Base-by-base conservation (phyloP, 805 yeast genomes). In the Metschnikowia kofuensis region DNA sequence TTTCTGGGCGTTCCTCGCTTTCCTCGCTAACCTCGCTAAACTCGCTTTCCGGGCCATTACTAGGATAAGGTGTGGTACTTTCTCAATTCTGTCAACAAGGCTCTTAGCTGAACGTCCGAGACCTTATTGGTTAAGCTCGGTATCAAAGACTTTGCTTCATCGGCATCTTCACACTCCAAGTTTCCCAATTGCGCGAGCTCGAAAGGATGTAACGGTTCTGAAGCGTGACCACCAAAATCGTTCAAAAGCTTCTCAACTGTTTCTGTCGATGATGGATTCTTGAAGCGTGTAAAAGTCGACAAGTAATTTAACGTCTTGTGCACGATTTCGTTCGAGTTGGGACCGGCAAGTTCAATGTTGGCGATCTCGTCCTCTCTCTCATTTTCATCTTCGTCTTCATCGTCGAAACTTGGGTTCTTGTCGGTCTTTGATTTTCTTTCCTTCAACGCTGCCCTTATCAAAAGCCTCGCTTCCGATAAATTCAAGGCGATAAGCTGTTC, bases 111-210 rank as follows among this genome's bases (percentile, higher is more conserved):
- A 38, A 87, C 87, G 56, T 90, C 96, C 9, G 87, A 80, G 45
- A 87, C 89, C 67, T 91, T 91, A 52, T 78, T 82, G 26, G 80
- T 78, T 62, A 94, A 76, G 67, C 96, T 87, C 41, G 99, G 97
- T 50, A 94, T 85, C 61, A 94, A 76, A 14, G 97, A 88, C 69
- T 89, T 89, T 35, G 98, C 98, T 73, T 94, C 99, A 63, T 88
- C 99, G 6, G 96, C 90, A 54, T 92, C 97, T 63, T 92, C 99
- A 69, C 97, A 91, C 30, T 94, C 87, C 53, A 92, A 76, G 4
- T 96, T 88, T 0, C 95, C 92, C 52, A 86, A 72, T 68, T 94
- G 98, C 1, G 98, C 96, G 47, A 89, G 75, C 70, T 94, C 99
- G 66, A 94, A 94, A 1, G 99, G 98, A 72, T 94, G 99, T 59